A percentile compares a stretch with the other conserved stretches of the same genome.
Conservation (phyloP, 1,284 basidiomycete genomes). For the Grifola frondosa region DNA sequence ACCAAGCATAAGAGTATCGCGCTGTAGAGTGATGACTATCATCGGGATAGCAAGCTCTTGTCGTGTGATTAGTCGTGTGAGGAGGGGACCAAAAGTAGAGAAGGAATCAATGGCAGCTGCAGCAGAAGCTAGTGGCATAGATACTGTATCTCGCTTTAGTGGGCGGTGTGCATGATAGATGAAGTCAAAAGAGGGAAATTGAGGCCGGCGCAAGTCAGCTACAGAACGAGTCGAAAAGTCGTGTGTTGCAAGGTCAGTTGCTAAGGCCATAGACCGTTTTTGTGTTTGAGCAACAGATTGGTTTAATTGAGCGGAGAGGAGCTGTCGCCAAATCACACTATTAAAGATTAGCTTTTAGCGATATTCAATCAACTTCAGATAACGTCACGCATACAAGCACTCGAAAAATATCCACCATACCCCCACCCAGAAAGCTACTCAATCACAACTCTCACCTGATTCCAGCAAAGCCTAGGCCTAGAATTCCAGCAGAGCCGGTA, state of each 20-base stretch:
- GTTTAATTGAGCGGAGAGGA: slow-evolving; percentile 17
- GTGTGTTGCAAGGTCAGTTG: not conserved
- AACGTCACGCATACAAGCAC: no score
- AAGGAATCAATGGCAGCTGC: slow-evolving; percentile 28
- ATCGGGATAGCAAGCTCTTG: slow-evolving; percentile 23
- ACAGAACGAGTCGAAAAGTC: not conserved
- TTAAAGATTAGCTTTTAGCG: not conserved
- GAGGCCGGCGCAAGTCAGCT: no score
- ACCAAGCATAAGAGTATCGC: slow-evolving; percentile 37
- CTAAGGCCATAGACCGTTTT: slow-evolving; percentile 2
- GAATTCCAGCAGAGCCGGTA: slow-evolving; percentile 36
- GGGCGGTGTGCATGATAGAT: slow-evolving; percentile 2
- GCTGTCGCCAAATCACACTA: slow-evolving; percentile 27
- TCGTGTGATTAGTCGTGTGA: slow-evolving; percentile 26
- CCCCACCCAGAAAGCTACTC: no score
- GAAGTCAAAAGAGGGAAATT: slow-evolving; percentile 22
- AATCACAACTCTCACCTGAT: slow-evolving; percentile 35
- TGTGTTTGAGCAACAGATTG: slow-evolving; percentile 1
- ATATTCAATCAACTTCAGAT: no score
- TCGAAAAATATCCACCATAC: no score
- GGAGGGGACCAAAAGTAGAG: slow-evolving; percentile 28
- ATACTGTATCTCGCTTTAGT: slow-evolving; percentile 8
- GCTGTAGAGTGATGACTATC: slow-evolving; percentile 36
- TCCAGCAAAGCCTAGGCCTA: slow-evolving; percentile 40
- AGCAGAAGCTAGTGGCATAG: slow-evolving; percentile 6